Evolutionary conservation across 1,284 basidiomycete genomes (phyloP), one percentile per base, ranked within the genome.

Genomic region (Vanrija sp.): DNA sequence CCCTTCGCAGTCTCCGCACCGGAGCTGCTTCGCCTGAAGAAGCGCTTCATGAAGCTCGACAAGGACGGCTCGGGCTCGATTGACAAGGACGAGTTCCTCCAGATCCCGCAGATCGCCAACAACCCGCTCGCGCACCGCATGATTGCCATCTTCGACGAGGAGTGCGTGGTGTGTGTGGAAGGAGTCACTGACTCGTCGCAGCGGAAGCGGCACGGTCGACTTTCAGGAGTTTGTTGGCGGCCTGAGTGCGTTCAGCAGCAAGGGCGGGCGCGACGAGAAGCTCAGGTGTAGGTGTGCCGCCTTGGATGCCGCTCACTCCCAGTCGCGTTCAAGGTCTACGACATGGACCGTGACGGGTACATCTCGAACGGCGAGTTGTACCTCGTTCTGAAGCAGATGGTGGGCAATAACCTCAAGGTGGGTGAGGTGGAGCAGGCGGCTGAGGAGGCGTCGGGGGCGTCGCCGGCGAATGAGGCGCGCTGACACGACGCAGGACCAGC

Each of bases 341-440:
- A 98, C 74, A 92, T 98, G 79, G 95, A 98, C 73, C 83, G 95
- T 48, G 95, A 98, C 71, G 93, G 92, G 1, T 95, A 80, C 77
- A 98, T 98, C 73, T 96, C 92, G n/a, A 98, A 98, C 72, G 96
- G 95, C 55, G 95, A 98, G 78, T 83, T 98, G 46, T 98, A 98
- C 80, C 80, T 99, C 50, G 95, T 99, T 40, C 80, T 99, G 62
- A 99, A 98, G 82, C 98, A 98, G 91, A 99, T 99, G 95, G 96
- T 98, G 44, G 95, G 95, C 38, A 98, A 91, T 76, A 98, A 98
- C 77, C 80, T 98, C 68, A 98, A 98, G 82, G 89, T 90, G 50
- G 51, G 78, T 58, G 19, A n/a, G n/a, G n/a, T 7, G 28, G 28
- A 3, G 21, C 21, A 5, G 21, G 21, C 5, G 21, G 21, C 2